phyloP scores from a whole-genome alignment of 495 filamentous ascomycete species.

The Eremomyces bilateralis region DNA sequence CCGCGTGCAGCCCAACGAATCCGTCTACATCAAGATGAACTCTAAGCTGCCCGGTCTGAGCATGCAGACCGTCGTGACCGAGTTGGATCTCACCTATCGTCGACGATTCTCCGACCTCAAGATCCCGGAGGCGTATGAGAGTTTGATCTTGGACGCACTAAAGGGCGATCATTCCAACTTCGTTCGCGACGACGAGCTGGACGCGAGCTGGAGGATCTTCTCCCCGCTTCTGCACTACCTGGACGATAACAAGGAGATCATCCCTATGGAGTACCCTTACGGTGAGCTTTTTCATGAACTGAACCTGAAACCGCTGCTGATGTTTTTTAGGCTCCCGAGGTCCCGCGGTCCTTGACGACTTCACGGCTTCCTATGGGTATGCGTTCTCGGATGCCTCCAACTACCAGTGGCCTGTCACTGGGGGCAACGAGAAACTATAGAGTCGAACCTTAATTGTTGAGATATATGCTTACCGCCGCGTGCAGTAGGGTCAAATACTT shows the following conservation, averaged over 20 bases:
- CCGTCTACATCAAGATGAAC: slow-evolving; percentile 99
- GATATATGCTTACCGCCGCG: no score
- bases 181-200: slow-evolving; percentile 94
- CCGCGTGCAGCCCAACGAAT: slow-evolving; percentile 97
- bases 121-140: slow-evolving; percentile 98
- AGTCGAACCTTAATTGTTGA: no score
- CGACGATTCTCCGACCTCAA: slow-evolving; percentile 97
- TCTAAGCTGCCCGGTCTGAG: slow-evolving; percentile 94
- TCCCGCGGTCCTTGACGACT: slow-evolving; percentile 91
- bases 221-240: slow-evolving; percentile 93
- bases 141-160: slow-evolving; percentile 85
- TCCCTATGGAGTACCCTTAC: slow-evolving; percentile 99
- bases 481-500: no score
- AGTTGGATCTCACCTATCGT: slow-evolving; percentile 95
- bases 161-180: slow-evolving; percentile 99
- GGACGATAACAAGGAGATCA: slow-evolving; percentile 96
- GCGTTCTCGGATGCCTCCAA: slow-evolving; percentile 85
- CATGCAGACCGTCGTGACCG: slow-evolving; percentile 99
- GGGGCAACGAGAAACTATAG: neutral
- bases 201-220: slow-evolving; percentile 98
- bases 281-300: slow-evolving; percentile 33
- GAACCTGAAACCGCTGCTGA: no score
- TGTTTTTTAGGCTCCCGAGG: slow-evolving; percentile 65
- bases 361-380: slow-evolving; percentile 93
- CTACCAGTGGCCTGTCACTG: slow-evolving; percentile 2